Conservation (phyloP, 2,329 filamentous ascomycete genomes). For the Fusarium oxysporum region DNA sequence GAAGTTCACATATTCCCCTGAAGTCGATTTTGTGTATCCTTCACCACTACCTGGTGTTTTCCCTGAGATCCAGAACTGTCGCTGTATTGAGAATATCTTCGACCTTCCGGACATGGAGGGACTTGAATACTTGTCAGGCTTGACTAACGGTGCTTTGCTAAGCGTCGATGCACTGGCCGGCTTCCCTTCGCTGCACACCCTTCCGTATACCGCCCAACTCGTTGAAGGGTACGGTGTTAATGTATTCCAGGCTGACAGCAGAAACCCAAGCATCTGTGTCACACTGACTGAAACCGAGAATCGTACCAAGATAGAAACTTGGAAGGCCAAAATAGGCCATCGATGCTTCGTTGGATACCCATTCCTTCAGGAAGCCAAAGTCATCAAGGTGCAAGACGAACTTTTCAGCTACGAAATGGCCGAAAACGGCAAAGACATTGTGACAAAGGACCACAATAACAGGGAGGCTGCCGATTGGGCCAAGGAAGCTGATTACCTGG, state of each 20-base stretch:
- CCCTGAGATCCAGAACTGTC: slow-evolving; percentile 86
- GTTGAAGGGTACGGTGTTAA: slow-evolving; percentile 82
- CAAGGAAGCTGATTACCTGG: slow-evolving; percentile 85
- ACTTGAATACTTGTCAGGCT: slow-evolving; percentile 83
- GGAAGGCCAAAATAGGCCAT: slow-evolving; percentile 84
- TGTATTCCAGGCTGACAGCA: slow-evolving; percentile 95
- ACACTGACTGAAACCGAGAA: slow-evolving; percentile 81
- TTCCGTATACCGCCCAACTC: slow-evolving; percentile 84
- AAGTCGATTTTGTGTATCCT: slow-evolving; percentile 84
- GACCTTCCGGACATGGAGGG: slow-evolving; percentile 94
- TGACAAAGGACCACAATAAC: slow-evolving; percentile 77
- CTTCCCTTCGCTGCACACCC: slow-evolving; percentile 88
- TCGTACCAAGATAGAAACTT: slow-evolving; percentile 76
- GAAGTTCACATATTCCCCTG: slow-evolving; percentile 88
- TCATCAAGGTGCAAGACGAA: slow-evolving; percentile 90
- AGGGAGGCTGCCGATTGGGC: slow-evolving; percentile 85
- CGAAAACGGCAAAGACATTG: slow-evolving; percentile 71
- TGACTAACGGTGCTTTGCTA: slow-evolving; percentile 86
- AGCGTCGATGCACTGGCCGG: slow-evolving; percentile 88
- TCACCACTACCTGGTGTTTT: slow-evolving; percentile 92
- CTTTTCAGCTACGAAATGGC: slow-evolving; percentile 87
- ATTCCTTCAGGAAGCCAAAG: slow-evolving; percentile 93
- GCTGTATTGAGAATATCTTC: slow-evolving; percentile 95
- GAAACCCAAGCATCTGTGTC: slow-evolving; percentile 95
- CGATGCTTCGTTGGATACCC: slow-evolving; percentile 93